Percentiles rank a stretch among this genome's conserved stretches.
Evolutionary conservation across 1,284 basidiomycete genomes (phyloP).

Genomic region (Heimioporus retisporus): DNA sequence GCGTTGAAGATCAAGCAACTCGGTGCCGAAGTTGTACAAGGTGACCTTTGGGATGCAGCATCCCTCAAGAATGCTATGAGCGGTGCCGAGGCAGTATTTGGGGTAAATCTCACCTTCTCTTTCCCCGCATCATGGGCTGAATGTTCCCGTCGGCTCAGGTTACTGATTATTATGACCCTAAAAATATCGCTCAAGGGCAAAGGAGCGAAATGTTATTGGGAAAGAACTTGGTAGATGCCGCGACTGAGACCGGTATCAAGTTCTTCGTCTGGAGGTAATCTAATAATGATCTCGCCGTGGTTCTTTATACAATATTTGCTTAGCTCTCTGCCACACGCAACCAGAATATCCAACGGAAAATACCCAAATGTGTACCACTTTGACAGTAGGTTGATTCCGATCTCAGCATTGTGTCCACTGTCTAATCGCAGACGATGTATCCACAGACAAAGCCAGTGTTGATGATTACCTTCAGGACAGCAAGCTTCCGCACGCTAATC

Average conservation of each 20-base stretch:
- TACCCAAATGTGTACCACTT: conserved; percentile 31
- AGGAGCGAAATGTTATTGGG: conserved; percentile 45
- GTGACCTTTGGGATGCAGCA: conserved; percentile 40
- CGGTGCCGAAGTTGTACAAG: conserved; percentile 47
- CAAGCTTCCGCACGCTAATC: conserved; percentile 35
- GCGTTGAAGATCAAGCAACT: conserved; percentile 36
- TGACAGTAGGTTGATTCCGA: conserved; percentile 26
- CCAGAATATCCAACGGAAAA: conserved; percentile 36
- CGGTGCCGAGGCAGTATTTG: conserved; percentile 52
- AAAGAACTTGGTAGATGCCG: conserved; percentile 51
- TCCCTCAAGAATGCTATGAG: conserved; percentile 45
- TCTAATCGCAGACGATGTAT: not conserved
- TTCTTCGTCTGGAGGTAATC: conserved; percentile 44
- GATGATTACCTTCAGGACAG: conserved; percentile 40
- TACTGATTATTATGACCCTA: conserved; percentile 35
- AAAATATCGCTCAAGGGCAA: conserved; percentile 28
- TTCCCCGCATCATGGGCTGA: not conserved
- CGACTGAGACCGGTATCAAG: conserved; percentile 36
- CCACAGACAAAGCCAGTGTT: conserved; percentile 41
- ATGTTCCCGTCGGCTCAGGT: conserved; percentile 21
- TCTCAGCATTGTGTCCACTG: too few species aligned
- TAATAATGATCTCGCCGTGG: not conserved
- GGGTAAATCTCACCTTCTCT: conserved; percentile 25
- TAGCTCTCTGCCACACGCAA: conserved; percentile 40
- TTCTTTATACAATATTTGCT: not conserved